A percentile compares a stretch with the other conserved stretches of the same genome.
These are phyloP conservation scores for Amaranthus hypochondriacus DNA, from an alignment of 148 eudicot genomes.

Conservation along the genomic window DNA sequence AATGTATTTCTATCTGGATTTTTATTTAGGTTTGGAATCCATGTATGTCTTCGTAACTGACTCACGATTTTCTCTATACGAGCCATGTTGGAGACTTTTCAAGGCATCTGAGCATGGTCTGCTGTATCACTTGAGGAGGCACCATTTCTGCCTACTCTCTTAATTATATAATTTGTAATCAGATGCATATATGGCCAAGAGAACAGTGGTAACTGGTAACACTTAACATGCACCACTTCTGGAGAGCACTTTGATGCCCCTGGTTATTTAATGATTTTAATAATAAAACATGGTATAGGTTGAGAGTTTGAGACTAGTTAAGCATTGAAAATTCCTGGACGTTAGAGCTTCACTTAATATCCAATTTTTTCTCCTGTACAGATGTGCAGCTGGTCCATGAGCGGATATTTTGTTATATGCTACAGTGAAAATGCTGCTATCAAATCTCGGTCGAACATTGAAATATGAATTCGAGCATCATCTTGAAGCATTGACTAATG, in stretches of 20 bases:
- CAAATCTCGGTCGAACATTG: not conserved
- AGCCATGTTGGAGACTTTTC: not conserved
- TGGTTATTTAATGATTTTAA: not conserved
- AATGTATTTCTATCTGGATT: too few species aligned
- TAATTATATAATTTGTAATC: not conserved
- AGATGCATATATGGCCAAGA: not conserved
- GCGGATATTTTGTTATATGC: not conserved
- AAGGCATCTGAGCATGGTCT: not conserved
- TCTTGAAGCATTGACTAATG: not conserved
- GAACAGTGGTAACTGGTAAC: not conserved
- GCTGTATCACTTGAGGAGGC: not conserved
- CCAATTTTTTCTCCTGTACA: not conserved
- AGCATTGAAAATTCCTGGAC: not conserved
- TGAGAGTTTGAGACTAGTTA: not conserved
- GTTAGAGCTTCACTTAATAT: not conserved
- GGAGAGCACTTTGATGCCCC: not conserved
- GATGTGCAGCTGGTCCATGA: slow-evolving; percentile 2
- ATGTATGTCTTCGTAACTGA: not conserved
- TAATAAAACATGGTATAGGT: not conserved
- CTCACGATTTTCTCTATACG: not conserved
- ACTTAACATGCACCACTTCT: too few species aligned
- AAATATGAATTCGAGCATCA: not conserved
- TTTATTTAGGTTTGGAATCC: not conserved
- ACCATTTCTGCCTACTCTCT: not conserved
- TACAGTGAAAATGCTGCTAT: not conserved